Evolutionary conservation across 768 basidiomycete species (phyloP).

Genomic region (Mycena olivaceomarginata): DNA sequence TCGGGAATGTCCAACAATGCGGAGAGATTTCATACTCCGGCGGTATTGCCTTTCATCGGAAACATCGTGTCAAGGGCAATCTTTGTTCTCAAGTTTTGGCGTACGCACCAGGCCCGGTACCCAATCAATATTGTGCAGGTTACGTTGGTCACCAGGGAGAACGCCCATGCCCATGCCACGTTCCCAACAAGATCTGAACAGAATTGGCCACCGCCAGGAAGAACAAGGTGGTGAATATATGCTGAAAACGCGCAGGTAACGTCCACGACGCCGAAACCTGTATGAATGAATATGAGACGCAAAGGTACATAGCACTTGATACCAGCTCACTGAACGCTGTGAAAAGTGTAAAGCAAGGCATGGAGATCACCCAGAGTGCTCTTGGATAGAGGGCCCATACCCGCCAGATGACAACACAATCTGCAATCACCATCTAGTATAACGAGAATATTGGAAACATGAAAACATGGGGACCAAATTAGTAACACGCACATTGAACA

Average conservation of each 20-base stretch:
- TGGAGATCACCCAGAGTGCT: neutral
- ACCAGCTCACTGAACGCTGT: slow-evolving; percentile 12
- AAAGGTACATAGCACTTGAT: too few species aligned
- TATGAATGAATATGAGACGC: neutral
- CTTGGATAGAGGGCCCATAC: neutral
- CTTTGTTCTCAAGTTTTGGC: neutral
- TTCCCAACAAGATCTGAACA: slow-evolving; percentile 20
- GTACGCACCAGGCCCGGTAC: slow-evolving; percentile 36
- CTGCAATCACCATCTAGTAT: slow-evolving; percentile 14
- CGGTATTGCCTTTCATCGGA: slow-evolving; percentile 25
- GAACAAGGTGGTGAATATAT: neutral
- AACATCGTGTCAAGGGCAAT: neutral
- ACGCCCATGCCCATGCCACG: slow-evolving; percentile 38
- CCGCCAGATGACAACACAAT: slow-evolving; percentile 29
- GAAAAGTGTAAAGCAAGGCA: neutral
- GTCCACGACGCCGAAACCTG: slow-evolving; percentile 29
- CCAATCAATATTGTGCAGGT: slow-evolving; percentile 7
- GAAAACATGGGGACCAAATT: too few species aligned
- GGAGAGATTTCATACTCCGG: neutral
- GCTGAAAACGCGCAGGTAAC: neutral
- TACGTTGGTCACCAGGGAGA: slow-evolving; percentile 40
- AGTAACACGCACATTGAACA: slow-evolving; percentile 30
- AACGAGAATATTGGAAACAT: neutral
- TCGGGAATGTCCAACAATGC: neutral
- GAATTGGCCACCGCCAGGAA: slow-evolving; percentile 8